These are phyloP conservation scores for Nannochloris sp. DNA, from an alignment of 139 green algal genomes.

Conservation along the genomic window DNA sequence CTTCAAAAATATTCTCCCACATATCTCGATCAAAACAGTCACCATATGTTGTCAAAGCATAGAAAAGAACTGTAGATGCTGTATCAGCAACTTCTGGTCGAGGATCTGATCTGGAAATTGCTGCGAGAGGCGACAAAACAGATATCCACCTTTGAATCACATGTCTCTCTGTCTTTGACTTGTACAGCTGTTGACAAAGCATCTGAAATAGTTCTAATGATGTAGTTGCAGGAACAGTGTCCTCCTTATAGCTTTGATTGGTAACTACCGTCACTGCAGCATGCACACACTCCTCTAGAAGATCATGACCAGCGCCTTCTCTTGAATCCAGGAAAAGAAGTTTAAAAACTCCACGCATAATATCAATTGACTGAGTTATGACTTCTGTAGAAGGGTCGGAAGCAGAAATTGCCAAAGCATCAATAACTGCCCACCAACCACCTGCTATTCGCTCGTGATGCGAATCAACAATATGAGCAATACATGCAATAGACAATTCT, in stretches of 20 bases:
- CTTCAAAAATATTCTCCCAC: constrained; percentile 74
- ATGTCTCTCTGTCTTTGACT: neutral
- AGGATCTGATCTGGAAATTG: constrained; percentile 87
- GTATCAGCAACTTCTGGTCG: constrained; percentile 65
- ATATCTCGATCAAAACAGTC: constrained; percentile 69
- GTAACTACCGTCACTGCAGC: constrained; percentile 13
- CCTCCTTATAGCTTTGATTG: neutral
- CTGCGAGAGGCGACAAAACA: constrained; percentile 83
- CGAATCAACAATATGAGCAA: constrained; percentile 76
- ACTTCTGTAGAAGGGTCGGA: constrained; percentile 39
- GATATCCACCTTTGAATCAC: constrained; percentile 70
- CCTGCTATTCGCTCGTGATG: constrained; percentile 85
- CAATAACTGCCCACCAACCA: constrained; percentile 86
- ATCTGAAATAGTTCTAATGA: constrained; percentile 25
- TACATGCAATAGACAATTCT: constrained; percentile 90
- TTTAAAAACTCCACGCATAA: constrained; percentile 45
- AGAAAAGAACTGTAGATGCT: constrained; percentile 83
- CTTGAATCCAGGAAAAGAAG: constrained; percentile 34
- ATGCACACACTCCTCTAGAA: constrained; percentile 6
- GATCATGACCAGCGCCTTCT: constrained; percentile 1
- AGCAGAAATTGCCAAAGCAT: constrained; percentile 20
- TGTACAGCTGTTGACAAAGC: constrained; percentile 13
- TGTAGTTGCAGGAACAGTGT: neutral
- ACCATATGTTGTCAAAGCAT: constrained; percentile 44
- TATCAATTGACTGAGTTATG: constrained; percentile 46